Evolutionary conservation across 805 yeast genomes (phyloP).

Genomic region (Nakazawaea ernobii): DNA sequence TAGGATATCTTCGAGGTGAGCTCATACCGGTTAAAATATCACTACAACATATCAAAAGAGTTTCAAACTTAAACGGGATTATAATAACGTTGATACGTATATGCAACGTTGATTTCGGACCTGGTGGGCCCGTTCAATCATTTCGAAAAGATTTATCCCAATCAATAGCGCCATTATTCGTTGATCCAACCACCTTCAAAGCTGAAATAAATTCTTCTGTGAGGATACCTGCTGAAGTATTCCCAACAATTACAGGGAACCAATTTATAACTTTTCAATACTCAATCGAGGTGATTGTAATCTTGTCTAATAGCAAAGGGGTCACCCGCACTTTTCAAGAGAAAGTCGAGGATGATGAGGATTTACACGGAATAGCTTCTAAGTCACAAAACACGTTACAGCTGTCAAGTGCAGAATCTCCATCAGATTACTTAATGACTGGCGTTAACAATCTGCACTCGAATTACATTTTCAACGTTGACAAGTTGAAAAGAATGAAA

Average conservation of each 20-base stretch:
- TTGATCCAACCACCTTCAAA: conserved; percentile 59
- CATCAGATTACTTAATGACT: not conserved
- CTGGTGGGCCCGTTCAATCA: conserved; percentile 58
- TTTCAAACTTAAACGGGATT: conserved; percentile 66
- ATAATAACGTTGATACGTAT: conserved; percentile 77
- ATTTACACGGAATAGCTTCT: conserved; percentile 1
- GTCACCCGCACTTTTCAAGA: conserved; percentile 16
- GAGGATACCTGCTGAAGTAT: conserved; percentile 76
- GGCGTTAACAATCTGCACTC: not conserved
- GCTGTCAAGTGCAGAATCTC: not conserved
- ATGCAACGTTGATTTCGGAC: conserved; percentile 59
- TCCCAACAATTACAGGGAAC: conserved; percentile 75
- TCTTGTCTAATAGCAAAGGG: conserved; percentile 57
- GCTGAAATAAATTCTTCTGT: conserved; percentile 57
- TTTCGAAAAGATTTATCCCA: conserved; percentile 83
- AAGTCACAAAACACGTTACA: not conserved
- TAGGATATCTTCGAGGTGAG: conserved; percentile 80
- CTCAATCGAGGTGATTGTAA: conserved; percentile 77
- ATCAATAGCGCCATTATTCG: conserved; percentile 65
- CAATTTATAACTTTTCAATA: conserved; percentile 76
- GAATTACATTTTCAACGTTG: conserved; percentile 63
- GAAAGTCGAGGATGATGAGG: conserved; percentile 8
- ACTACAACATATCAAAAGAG: conserved; percentile 63
- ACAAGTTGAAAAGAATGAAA: conserved; percentile 64
- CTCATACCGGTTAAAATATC: conserved; percentile 63